A percentile compares a stretch with the other conserved stretches of the same genome.
Evolutionary conservation across 148 eudicot species (phyloP).

Genomic region (Rhododendron vialii): DNA sequence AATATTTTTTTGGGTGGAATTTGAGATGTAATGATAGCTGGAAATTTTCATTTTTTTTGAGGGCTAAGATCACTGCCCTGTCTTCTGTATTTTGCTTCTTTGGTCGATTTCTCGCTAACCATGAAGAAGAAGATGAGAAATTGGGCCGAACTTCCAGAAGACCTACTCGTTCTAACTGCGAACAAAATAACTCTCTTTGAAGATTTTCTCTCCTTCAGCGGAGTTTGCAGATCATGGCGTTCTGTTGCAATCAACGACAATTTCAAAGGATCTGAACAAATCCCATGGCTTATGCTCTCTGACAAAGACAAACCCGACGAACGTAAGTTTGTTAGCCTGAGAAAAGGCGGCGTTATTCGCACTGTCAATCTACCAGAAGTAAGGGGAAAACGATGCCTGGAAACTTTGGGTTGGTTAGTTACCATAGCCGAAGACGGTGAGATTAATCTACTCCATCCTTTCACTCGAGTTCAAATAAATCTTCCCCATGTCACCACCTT

Average conservation of each 20-base stretch:
- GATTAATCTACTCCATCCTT: constrained; percentile 2
- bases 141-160: background rate
- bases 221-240: background rate
- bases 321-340: background rate
- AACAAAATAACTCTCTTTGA: background rate
- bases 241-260: background rate
- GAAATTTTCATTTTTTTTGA: no score
- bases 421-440: background rate
- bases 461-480: background rate
- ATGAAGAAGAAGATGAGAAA: background rate
- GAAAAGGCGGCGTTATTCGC: background rate
- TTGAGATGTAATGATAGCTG: no score
- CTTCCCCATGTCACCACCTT: constrained; percentile 3
- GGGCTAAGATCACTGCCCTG: no score
- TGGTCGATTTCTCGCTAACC: no score
- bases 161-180: background rate
- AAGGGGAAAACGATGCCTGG: background rate
- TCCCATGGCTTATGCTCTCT: constrained; percentile 14
- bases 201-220: background rate
- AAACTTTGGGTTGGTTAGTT: background rate
- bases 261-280: background rate
- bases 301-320: background rate
- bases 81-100: no score
- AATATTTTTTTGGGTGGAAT: no score
- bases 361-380: background rate